Conservation (phyloP, 2,329 filamentous ascomycete species). For the Tetracladium maxilliforme region DNA sequence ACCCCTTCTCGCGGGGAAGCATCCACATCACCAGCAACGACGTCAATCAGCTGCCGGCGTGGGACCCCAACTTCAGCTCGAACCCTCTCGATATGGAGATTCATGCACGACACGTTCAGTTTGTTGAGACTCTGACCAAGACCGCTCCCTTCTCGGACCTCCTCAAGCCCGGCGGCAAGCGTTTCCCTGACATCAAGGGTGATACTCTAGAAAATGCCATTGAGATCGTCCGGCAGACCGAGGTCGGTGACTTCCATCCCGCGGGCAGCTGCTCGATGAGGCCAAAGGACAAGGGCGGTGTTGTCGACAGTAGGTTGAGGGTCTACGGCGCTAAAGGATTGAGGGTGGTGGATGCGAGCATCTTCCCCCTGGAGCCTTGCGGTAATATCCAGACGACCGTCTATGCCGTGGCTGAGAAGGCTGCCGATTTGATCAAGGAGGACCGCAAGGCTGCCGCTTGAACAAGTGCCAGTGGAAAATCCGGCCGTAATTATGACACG, state of each 20-base stretch:
- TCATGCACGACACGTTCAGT: slow-evolving; percentile 23
- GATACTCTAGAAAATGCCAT: slow-evolving; percentile 3
- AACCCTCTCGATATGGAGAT: slow-evolving; percentile 37
- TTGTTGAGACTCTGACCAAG: slow-evolving; percentile 12
- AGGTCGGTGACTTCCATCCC: slow-evolving; percentile 6
- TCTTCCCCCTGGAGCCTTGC: slow-evolving; percentile 7
- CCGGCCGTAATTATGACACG: too few species aligned
- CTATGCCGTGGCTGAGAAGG: slow-evolving; percentile 6
- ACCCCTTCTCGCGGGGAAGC: slow-evolving; percentile 41
- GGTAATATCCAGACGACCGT: slow-evolving; percentile 7
- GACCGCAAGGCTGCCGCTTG: slow-evolving; percentile 1
- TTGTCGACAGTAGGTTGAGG: slow-evolving; percentile 8
- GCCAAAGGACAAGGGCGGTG: slow-evolving; percentile 6
- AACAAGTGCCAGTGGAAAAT: too few species aligned
- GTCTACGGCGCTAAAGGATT: slow-evolving; percentile 9
- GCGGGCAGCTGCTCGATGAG: slow-evolving; percentile 9
- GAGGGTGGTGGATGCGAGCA: slow-evolving; percentile 10
- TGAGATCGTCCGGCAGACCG: slow-evolving; percentile 3
- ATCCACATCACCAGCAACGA: slow-evolving; percentile 34
- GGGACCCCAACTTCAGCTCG: slow-evolving; percentile 38
- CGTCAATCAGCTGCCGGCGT: slow-evolving; percentile 22
- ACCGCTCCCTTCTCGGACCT: slow-evolving; percentile 17
- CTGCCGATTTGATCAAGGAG: slow-evolving; percentile 3
- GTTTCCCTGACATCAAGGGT: slow-evolving; percentile 11
- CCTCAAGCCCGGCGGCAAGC: slow-evolving; percentile 15